Conservation (phyloP, 2,329 filamentous ascomycete species). For the Fusarium oxysporum region DNA sequence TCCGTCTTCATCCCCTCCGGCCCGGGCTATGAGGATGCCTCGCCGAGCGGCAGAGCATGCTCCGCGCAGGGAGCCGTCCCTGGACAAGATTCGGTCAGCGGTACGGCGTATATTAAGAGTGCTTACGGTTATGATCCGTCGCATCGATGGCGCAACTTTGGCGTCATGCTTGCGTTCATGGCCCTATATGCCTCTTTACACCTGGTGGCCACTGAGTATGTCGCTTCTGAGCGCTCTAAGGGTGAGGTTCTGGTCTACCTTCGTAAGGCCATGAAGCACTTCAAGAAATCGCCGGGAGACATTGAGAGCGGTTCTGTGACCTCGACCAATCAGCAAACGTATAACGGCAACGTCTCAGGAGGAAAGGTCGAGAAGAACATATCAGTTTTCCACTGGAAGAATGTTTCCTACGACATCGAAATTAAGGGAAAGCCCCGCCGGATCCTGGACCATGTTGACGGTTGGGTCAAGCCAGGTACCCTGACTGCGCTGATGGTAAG, state of each 20-base stretch:
- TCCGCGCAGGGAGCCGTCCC: conserved; percentile 13
- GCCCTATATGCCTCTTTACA: conserved; percentile 31
- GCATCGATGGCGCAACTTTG: conserved; percentile 38
- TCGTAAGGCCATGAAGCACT: conserved; percentile 32
- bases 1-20: conserved; percentile 50
- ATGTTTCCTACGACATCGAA: conserved; percentile 78
- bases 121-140: conserved; percentile 27
- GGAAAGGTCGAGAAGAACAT: conserved; percentile 33
- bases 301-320: conserved; percentile 53
- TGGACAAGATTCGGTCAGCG: conserved; percentile 24
- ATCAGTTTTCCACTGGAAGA: conserved; percentile 73
- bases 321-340: conserved; percentile 44
- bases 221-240: conserved; percentile 36
- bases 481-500: conserved; percentile 75
- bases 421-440: conserved; percentile 72
- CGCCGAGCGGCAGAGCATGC: conserved; percentile 6
- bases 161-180: conserved; percentile 31
- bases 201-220: conserved; percentile 29
- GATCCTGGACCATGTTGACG: conserved; percentile 76
- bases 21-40: conserved; percentile 19
- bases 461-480: conserved; percentile 79
- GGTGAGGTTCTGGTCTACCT: conserved; percentile 39
- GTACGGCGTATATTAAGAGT: conserved; percentile 15
- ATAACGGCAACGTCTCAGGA: conserved; percentile 1
- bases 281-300: conserved; percentile 50